phyloP scores from a whole-genome alignment of 257 asterid genomes.

The Plantago ovata region DNA sequence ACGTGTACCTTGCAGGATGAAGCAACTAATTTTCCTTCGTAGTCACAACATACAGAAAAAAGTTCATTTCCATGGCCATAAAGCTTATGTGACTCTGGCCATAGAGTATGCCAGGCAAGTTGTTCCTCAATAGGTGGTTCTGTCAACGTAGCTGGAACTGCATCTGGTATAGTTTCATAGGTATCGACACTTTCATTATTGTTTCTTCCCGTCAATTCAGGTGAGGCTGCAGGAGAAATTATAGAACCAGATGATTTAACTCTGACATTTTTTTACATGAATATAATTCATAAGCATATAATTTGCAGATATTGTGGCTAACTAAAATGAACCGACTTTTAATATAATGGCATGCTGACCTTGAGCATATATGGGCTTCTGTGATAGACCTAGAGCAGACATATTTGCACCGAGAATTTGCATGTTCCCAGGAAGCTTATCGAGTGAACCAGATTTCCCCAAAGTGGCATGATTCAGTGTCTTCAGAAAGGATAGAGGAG shows the following conservation, averaged over 20 bases:
- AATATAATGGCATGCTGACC: constrained; percentile 38
- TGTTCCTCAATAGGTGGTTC: constrained; percentile 98
- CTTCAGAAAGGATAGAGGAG: constrained; percentile 83
- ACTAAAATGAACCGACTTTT: not conserved
- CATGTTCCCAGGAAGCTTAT: constrained; percentile 56
- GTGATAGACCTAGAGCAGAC: constrained; percentile 96
- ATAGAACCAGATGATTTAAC: not conserved
- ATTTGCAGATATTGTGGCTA: not conserved
- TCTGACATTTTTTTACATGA: not conserved
- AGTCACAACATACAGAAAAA: constrained; percentile 75
- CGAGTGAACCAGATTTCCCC: constrained; percentile 30
- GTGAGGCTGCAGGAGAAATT: constrained; percentile 41
- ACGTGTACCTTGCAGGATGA: constrained; percentile 95
- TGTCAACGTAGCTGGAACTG: constrained; percentile 84
- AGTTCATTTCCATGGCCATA: constrained; percentile 97
- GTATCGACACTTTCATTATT: constrained; percentile 65
- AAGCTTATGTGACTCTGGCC: constrained; percentile 98
- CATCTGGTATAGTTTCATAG: constrained; percentile 87
- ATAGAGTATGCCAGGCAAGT: constrained; percentile 81
- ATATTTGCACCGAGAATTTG: constrained; percentile 96
- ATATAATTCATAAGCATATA: not conserved
- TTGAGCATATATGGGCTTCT: constrained; percentile 89
- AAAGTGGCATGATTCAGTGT: constrained; percentile 64
- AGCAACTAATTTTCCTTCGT: constrained; percentile 80
- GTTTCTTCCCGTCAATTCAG: constrained; percentile 42